Base-by-base conservation (phyloP, 176 grass and related monocot species). In the Aegilops speltoides region DNA sequence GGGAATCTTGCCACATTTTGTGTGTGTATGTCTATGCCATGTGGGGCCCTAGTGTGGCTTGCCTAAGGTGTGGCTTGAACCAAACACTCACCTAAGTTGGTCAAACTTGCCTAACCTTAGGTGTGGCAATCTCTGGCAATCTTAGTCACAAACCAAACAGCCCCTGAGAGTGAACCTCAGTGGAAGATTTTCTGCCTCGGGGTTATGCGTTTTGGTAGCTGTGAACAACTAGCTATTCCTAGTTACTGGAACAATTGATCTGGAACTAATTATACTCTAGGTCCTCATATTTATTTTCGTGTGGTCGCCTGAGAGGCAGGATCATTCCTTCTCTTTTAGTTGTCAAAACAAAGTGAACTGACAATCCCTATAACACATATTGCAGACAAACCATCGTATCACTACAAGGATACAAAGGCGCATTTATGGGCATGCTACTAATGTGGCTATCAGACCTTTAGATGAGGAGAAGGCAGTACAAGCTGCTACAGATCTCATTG, bases 381-480 rank as follows among this genome's bases (percentile, higher is more conserved):
- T 81, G 37, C 85, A 99, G 94, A 48, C 77, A 48, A 96, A 99
- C 70, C 97, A 99, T 73, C 86, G 90, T 68, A 74, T 96, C 69
- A 92, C 97, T 13, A 99, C 94, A 40, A 94, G 75, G 52, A 89
- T 96, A 85, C 97, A 99, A 83, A 91, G 97, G 76, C 90, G 92
- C 24, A 91, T 99, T 71, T 96, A 96, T 34, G 94, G 97, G 13
- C 92, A 94, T 50, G 41, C 88, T 12, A 96, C 92, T 22, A 20
- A 95, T 93, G 94, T 93, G 17, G 97, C 73, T 83, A 93, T 99
- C 75, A 89, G 83, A 64, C 94, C 94, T 52, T 91, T 96, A 79
- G 73, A 99, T 87, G 94, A 96, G 85, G 88, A 96, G 79, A 99
- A 94, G 59, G 97, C 94, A 80, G 94, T 99, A 81, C 94, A 99